Base-by-base conservation (phyloP, 1,139 yeast genomes). In the Hemisphaericaspora xylofermentans region DNA sequence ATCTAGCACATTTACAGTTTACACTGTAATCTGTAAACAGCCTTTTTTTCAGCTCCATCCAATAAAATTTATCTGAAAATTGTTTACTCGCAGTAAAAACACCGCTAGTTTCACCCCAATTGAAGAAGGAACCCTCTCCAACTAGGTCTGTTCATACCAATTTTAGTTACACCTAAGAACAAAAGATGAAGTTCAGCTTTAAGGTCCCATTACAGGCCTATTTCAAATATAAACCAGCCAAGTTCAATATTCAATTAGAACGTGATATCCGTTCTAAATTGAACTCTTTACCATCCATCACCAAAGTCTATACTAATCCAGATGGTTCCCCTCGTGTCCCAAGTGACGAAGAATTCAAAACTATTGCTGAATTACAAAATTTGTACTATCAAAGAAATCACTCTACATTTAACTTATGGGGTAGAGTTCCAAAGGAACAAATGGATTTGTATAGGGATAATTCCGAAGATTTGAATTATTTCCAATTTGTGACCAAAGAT, bases 301-400 rank as follows among this genome's bases (percentile, higher is more conserved):
- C 81, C 48, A 75, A 74, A 53, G 66, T 85, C 50, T 87, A 82
- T 62, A 79, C 84, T 57, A 84, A 84, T 61, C 78, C 86, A 41
- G 94, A 87, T 58, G 95, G 95, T 6, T 71, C 89, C 12, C 80
- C 85, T 40, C 74, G 91, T 54, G 79, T 74, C 24, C 93, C 93
- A 35, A 64, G 76, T 25, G 95, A 87, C 53, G 67, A 68, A 37
- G 94, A 87, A 63, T 76, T 88, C 57, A 80, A 84, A 64, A 79
- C 80, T 32, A 80, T 87, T 42, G 89, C 94, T 21, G 84, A 78
- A 50, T 74, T 88, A 55, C 86, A 84, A 50, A 72, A 76, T 49
- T 71, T 85, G 54, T 76, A 80, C 48, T 73, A 76, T 50, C 69
- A 76, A 48, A 71, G 87, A 60, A 75, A 84, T 51, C 74, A 85